These are phyloP conservation scores for Dothideomycetes sp. DNA, from an alignment of 2,329 filamentous ascomycete species.

Conservation along the genomic window DNA sequence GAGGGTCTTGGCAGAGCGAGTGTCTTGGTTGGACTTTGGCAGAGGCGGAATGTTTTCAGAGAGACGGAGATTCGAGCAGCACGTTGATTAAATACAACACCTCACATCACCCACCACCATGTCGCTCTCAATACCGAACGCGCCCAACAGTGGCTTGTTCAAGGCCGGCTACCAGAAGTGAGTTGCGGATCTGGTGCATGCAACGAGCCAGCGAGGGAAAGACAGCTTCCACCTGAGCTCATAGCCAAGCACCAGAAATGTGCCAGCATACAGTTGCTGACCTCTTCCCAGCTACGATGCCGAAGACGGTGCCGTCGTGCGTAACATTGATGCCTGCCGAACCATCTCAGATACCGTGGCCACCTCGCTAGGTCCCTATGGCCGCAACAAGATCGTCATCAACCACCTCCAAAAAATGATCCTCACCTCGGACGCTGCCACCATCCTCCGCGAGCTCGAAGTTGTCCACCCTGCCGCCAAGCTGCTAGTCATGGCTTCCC, in stretches of 20 bases:
- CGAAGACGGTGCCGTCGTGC: conserved; percentile 96
- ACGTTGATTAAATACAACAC: conserved; percentile 4
- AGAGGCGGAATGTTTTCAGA: conserved; percentile 2
- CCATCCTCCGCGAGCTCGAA: conserved; percentile 93
- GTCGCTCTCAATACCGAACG: conserved; percentile 93
- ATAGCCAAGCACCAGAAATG: conserved; percentile 19
- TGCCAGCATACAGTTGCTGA: conserved; percentile 17
- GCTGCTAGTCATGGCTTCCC: conserved; percentile 94
- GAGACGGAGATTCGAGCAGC: background rate
- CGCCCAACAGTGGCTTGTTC: conserved; percentile 88
- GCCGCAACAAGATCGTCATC: conserved; percentile 99
- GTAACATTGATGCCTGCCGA: conserved; percentile 97
- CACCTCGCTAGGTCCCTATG: conserved; percentile 93
- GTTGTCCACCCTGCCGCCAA: conserved; percentile 98
- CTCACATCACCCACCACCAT: conserved; percentile 40
- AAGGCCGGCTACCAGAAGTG: conserved; percentile 96
- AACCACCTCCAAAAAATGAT: conserved; percentile 99
- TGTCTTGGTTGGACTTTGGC: too few species aligned
- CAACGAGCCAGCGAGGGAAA: background rate
- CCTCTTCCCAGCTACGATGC: conserved; percentile 72
- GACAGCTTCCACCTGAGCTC: conserved; percentile 14
- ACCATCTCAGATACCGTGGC: conserved; percentile 93
- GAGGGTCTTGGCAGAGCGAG: too few species aligned
- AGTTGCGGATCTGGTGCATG: too few species aligned
- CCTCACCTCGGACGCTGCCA: conserved; percentile 92